Percentiles rank a stretch among this genome's conserved stretches.
Conservation (phyloP, 2,329 filamentous ascomycete genomes). For the Tolypocladium capitatum region DNA sequence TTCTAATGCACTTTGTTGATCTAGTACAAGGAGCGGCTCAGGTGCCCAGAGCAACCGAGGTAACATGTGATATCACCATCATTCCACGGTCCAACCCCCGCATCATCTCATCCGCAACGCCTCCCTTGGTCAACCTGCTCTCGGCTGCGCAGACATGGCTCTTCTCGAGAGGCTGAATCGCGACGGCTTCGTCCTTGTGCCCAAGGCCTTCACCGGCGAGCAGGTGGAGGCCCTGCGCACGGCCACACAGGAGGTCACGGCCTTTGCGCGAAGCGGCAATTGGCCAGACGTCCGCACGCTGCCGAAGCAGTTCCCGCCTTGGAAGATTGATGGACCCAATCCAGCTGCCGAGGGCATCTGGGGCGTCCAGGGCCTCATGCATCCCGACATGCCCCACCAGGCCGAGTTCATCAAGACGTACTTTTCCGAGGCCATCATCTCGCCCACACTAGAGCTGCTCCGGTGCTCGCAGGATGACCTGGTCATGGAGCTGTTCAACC, state of each 20-base stretch:
- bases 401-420: slow-evolving; percentile 54
- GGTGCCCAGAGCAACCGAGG: neutral
- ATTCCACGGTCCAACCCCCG: neutral
- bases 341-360: slow-evolving; percentile 54
- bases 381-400: slow-evolving; percentile 53
- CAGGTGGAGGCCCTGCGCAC: slow-evolving; percentile 46
- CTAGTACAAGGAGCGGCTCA: neutral
- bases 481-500: slow-evolving; percentile 83
- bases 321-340: slow-evolving; percentile 36
- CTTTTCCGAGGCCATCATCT: slow-evolving; percentile 53
- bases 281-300: slow-evolving; percentile 78
- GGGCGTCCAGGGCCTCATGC: slow-evolving; percentile 77
- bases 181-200: slow-evolving; percentile 67
- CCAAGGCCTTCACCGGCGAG: slow-evolving; percentile 42
- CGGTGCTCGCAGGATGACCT: slow-evolving; percentile 44
- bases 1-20: too few species aligned
- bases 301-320: slow-evolving; percentile 84
- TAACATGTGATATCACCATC: neutral
- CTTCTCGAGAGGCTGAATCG: slow-evolving; percentile 40
- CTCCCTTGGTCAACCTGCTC: neutral
- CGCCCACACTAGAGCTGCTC: slow-evolving; percentile 52
- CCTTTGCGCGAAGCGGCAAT: slow-evolving; percentile 48
- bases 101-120: neutral
- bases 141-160: neutral
- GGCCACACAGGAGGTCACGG: slow-evolving; percentile 42